These are phyloP conservation scores for Hydnum rufescens DNA, from an alignment of 768 basidiomycete genomes.

Conservation along the genomic window DNA sequence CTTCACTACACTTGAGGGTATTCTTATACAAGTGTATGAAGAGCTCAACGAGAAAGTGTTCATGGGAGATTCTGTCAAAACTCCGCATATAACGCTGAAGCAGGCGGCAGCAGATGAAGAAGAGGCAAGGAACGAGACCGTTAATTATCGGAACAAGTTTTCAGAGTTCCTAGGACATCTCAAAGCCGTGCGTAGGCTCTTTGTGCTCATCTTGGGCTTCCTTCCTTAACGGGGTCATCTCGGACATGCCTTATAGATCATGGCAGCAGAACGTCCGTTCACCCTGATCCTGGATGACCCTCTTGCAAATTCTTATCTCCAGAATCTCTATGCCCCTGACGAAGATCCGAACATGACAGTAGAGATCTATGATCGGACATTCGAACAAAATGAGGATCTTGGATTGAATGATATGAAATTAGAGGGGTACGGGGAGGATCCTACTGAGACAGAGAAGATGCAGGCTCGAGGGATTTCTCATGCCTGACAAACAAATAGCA, in stretches of 20 bases:
- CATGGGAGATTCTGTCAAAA: constrained; percentile 12
- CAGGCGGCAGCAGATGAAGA: no score
- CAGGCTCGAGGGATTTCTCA: no score
- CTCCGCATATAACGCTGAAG: not conserved
- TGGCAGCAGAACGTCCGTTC: constrained; percentile 58
- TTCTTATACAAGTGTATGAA: constrained; percentile 84
- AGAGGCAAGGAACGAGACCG: not conserved
- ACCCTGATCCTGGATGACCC: constrained; percentile 93
- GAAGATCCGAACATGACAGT: constrained; percentile 84
- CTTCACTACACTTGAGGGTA: constrained; percentile 93
- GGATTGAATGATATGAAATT: constrained; percentile 83
- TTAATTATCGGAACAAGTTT: constrained; percentile 28
- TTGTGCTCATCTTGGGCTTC: not conserved
- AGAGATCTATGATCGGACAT: constrained; percentile 65
- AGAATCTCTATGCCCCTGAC: constrained; percentile 94
- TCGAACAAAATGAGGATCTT: constrained; percentile 85
- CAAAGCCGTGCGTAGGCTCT: constrained; percentile 47
- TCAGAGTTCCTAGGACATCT: constrained; percentile 55
- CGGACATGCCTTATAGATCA: constrained; percentile 30
- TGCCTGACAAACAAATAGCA: no score
- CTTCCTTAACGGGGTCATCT: not conserved
- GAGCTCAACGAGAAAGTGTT: constrained; percentile 83
- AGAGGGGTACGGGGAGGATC: constrained; percentile 41
- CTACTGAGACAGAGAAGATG: no score
- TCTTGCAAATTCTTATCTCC: constrained; percentile 84